These are phyloP conservation scores for Typha latifolia DNA, from an alignment of 176 grass and related monocot genomes.

Conservation along the genomic window DNA sequence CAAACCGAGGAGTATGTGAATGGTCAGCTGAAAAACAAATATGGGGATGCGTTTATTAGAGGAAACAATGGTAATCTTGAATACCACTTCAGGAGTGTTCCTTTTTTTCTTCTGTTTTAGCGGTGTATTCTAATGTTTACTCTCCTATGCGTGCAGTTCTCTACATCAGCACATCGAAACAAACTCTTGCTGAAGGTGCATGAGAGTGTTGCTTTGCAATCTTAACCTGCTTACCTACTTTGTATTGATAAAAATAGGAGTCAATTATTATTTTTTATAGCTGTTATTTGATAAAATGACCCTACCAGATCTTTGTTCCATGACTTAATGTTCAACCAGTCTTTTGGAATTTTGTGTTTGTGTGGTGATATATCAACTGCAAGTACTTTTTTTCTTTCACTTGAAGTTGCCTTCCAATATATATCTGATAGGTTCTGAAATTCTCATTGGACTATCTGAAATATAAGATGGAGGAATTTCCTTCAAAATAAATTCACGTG, in stretches of 20 bases:
- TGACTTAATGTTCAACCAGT: no score
- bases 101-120: neutral
- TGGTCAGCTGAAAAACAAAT: conserved; percentile 29
- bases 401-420: no score
- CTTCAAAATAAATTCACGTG: neutral
- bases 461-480: no score
- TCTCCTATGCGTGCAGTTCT: conserved; percentile 30
- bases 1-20: conserved; percentile 28
- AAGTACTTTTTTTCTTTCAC: no score
- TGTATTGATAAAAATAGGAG: conserved; percentile 13
- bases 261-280: conserved; percentile 27
- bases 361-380: no score
- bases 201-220: conserved; percentile 3
- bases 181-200: conserved; percentile 22
- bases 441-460: no score
- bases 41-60: conserved; percentile 42
- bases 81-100: neutral
- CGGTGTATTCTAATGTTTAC: neutral
- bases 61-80: conserved; percentile 30
- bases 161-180: conserved; percentile 50
- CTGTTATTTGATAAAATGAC: conserved; percentile 8
- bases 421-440: no score
- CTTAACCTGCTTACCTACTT: neutral
- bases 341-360: no score
- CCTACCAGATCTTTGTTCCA: no score